Conservation (phyloP, 371 early-diverging fungal species). For the Syncephalastrum racemosum region DNA sequence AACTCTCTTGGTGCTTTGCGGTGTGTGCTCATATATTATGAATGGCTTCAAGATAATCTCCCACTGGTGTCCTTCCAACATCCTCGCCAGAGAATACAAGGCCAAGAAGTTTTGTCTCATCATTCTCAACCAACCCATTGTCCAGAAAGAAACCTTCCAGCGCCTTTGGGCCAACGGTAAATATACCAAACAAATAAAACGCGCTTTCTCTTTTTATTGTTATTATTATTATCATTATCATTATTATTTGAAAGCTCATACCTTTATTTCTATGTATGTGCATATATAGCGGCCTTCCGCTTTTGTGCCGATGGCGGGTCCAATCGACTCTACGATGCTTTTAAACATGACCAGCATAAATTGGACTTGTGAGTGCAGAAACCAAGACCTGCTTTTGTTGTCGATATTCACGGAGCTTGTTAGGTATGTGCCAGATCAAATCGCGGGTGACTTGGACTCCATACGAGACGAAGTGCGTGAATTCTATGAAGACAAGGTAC, state of each 20-base stretch:
- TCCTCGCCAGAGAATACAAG: constrained; percentile 21
- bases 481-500: constrained; percentile 58
- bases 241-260: background rate
- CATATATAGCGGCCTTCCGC: constrained; percentile 61
- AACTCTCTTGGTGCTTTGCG: too few relatives aligned
- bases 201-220: background rate
- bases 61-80: constrained; percentile 39
- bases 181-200: background rate
- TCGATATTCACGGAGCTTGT: constrained; percentile 2
- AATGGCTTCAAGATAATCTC: constrained; percentile 22
- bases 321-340: constrained; percentile 78
- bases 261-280: background rate
- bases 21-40: background rate
- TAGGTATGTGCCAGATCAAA: constrained; percentile 76
- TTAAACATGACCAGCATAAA: constrained; percentile 42
- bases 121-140: constrained; percentile 39
- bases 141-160: constrained; percentile 22
- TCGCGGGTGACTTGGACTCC: constrained; percentile 89
- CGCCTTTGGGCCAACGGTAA: constrained; percentile 43
- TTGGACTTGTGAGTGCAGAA: constrained; percentile 36
- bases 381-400: background rate
- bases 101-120: constrained; percentile 35
- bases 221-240: too few relatives aligned
- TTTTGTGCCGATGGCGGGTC: constrained; percentile 92
- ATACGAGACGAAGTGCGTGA: constrained; percentile 61